phyloP scores from a whole-genome alignment of 768 basidiomycete species.

The Nevesoporus exiguus region DNA sequence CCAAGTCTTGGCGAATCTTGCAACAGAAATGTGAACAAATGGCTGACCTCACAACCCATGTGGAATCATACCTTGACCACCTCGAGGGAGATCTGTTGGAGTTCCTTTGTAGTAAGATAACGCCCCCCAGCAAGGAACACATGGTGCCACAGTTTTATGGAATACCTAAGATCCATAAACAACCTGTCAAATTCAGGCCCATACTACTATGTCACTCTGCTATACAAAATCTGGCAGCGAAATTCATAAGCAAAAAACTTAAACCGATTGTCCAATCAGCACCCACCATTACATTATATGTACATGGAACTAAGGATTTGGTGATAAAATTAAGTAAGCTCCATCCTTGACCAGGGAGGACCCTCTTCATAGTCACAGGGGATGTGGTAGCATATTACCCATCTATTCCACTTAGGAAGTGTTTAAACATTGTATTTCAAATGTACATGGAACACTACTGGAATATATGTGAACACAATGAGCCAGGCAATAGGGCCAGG shows the following conservation, averaged over 20 bases:
- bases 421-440: not conserved
- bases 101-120: not conserved
- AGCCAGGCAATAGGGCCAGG: too few relatives aligned
- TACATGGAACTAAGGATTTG: conserved; percentile 11
- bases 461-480: not conserved
- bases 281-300: conserved; percentile 1
- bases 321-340: conserved; percentile 15
- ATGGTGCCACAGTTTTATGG: conserved; percentile 6
- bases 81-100: not conserved
- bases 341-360: rapidly evolving
- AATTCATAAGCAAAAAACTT: conserved; percentile 1
- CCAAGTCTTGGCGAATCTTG: not conserved
- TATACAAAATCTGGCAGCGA: not conserved
- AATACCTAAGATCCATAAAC: conserved; percentile 14
- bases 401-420: not conserved
- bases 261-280: conserved; percentile 6
- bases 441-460: not conserved
- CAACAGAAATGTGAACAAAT: not conserved
- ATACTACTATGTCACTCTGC: not conserved
- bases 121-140: not conserved
- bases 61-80: not conserved
- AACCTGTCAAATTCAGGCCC: not conserved
- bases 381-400: not conserved
- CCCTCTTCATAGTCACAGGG: not conserved
- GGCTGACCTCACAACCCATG: not conserved